Evolutionary conservation across 345 rosid species (phyloP).

Genomic region (Melastoma malabathricum): DNA sequence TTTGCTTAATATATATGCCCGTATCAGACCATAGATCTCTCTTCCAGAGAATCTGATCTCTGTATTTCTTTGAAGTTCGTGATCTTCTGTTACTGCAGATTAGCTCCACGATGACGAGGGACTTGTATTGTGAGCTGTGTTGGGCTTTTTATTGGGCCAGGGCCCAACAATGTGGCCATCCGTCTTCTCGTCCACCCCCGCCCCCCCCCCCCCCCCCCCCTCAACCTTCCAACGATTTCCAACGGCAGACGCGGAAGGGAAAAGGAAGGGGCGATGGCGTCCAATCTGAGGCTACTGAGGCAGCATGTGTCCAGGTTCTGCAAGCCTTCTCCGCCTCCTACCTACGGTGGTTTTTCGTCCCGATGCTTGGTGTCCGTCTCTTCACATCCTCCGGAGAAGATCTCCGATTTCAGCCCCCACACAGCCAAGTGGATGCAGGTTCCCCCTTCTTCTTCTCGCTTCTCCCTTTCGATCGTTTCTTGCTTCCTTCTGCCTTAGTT

Average conservation of each 20-base stretch:
- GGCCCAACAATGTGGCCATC: no score
- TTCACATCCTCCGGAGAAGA: slow-evolving; percentile 5
- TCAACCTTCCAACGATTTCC: no score
- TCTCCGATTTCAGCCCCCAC: slow-evolving; percentile 41
- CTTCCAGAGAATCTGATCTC: not conserved
- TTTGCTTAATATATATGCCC: no score
- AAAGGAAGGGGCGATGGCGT: slow-evolving; percentile 31
- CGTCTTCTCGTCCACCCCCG: no score
- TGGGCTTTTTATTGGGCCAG: no score
- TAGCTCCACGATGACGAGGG: slow-evolving; percentile 61
- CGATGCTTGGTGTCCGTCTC: slow-evolving; percentile 26
- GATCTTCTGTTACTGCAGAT: slow-evolving; percentile 29
- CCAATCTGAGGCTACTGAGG: slow-evolving; percentile 34
- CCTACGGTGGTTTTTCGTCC: no score
- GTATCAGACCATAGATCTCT: not conserved
- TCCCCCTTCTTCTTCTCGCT: not conserved
- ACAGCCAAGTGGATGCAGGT: slow-evolving; percentile 99
- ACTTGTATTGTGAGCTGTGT: slow-evolving; percentile 16
- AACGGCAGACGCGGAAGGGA: no score
- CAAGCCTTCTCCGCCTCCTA: no score
- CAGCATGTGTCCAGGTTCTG: slow-evolving; percentile 24
- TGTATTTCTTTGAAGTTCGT: not conserved
- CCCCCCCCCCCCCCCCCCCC: no score
- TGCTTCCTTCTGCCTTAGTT: not conserved
- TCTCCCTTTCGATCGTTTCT: not conserved